Evolutionary conservation across 2,329 filamentous ascomycete species (phyloP).

Genomic region (Fusarium succisae): DNA sequence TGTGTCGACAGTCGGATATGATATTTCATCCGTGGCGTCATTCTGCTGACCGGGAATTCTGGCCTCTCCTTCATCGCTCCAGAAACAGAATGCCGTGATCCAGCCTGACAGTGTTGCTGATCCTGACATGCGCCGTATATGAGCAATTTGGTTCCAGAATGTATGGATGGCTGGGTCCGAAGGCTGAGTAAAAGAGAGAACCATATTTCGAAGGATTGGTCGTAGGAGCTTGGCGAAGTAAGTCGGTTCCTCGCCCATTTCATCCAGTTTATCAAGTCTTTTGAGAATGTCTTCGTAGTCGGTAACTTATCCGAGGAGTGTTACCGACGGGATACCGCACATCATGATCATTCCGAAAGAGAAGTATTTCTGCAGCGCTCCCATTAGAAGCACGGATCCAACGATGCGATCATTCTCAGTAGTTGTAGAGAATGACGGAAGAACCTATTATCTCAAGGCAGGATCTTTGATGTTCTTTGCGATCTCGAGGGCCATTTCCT

Average conservation of each 20-base stretch:
- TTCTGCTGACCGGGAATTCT: not conserved
- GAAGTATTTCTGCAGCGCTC: not conserved
- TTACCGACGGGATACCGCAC: not conserved
- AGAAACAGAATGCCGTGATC: not conserved
- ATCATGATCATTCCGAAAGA: fast-evolving
- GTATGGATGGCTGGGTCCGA: not conserved
- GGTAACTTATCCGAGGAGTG: not conserved
- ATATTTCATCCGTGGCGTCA: fast-evolving
- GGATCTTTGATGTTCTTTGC: not conserved
- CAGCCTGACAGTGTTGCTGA: not conserved
- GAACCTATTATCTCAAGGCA: not conserved
- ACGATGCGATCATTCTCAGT: not conserved
- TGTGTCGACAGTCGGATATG: fast-evolving
- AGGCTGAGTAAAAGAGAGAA: not conserved
- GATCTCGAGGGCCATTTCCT: not conserved
- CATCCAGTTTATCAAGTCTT: not conserved
- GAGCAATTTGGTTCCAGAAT: not conserved
- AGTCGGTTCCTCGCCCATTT: not conserved
- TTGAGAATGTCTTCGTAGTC: not conserved
- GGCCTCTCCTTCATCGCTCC: not conserved
- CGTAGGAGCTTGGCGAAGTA: not conserved
- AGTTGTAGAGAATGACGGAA: not conserved
- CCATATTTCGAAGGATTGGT: not conserved
- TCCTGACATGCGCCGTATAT: not conserved
- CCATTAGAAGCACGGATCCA: not conserved